Base-by-base conservation (phyloP, 2,329 filamentous ascomycete genomes). In the Mollisia scopiformis region DNA sequence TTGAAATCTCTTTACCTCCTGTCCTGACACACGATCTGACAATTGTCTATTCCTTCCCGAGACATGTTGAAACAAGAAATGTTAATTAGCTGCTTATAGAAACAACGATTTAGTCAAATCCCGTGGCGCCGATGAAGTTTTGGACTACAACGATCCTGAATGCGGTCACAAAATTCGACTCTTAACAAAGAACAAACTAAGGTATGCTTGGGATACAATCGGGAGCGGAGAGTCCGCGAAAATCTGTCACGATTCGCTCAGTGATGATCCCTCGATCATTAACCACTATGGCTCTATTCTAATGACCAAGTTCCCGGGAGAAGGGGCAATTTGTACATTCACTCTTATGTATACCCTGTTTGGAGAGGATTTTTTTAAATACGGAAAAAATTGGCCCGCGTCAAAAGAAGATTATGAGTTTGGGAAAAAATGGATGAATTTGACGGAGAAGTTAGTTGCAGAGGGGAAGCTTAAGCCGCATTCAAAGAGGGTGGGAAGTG, bases 61-160 rank as follows among this genome's bases (percentile, higher is more conserved):
- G n/a, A n/a, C n/a, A n/a, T n/a, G n/a, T n/a, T n/a, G n/a, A n/a
- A n/a, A n/a, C n/a, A n/a, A n/a, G n/a, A n/a, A n/a, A n/a, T n/a
- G n/a, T n/a, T n/a, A n/a, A n/a, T n/a, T n/a, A n/a, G n/a, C n/a
- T n/a, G n/a, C n/a, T n/a, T n/a, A n/a, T 1, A 55, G 49, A 3
- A 76, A 76, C 61, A 73, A 72, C 54, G 70, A 72, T 2, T 69
- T 80, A 1, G 76, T 77, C 25, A 69, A 73, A 54, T 58, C 55
- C 1, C 75, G 69, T 47, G 80, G 79, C 2, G 79, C 79, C 0
- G 75, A 75, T n/a, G 63, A 68, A 3, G 73, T 70, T 2, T 80
- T 80, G 58, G 77, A 82, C 66, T 80, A 78, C 61, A 79, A 74
- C 14, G 74, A 77, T 30, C 71, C 77, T 0, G 73, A 74, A 27